These are phyloP conservation scores for Hemisphaericaspora xylanilytica DNA, from an alignment of 1,139 yeast genomes.

Conservation along the genomic window DNA sequence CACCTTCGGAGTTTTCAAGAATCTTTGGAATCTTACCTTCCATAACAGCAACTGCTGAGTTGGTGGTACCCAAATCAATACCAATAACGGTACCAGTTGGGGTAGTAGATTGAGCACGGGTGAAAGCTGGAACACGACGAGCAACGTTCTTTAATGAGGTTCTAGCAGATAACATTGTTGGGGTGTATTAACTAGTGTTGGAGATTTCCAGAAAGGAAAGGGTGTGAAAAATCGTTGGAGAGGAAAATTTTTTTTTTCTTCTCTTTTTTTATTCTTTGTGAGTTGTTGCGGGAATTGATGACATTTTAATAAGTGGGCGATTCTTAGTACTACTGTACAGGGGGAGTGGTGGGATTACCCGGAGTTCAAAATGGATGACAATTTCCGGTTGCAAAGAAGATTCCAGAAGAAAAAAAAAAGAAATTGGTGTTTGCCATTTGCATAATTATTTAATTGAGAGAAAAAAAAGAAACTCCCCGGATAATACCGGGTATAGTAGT, in stretches of 20 bases:
- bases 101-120: constrained; percentile 54
- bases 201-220: constrained; percentile 5
- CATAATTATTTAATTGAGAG: too few relatives aligned
- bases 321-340: too few relatives aligned
- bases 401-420: constrained; percentile 14
- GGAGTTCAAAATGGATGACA: constrained; percentile 16
- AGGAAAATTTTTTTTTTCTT: too few relatives aligned
- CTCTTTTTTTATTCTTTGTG: too few relatives aligned
- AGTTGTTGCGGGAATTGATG: too few relatives aligned
- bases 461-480: background rate
- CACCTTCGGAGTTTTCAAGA: constrained; percentile 97
- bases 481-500: too few relatives aligned
- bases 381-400: too few relatives aligned
- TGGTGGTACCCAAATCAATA: constrained; percentile 98
- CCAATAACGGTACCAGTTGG: constrained; percentile 86
- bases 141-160: constrained; percentile 40
- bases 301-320: too few relatives aligned
- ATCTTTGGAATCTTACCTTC: constrained; percentile 91
- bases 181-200: too few relatives aligned
- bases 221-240: too few relatives aligned
- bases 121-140: constrained; percentile 42
- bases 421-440: background rate
- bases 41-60: constrained; percentile 97
- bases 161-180: constrained; percentile 46
- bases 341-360: too few relatives aligned